Conservation (phyloP, 1,284 basidiomycete genomes). For the Microstroma glucosiphilum region DNA sequence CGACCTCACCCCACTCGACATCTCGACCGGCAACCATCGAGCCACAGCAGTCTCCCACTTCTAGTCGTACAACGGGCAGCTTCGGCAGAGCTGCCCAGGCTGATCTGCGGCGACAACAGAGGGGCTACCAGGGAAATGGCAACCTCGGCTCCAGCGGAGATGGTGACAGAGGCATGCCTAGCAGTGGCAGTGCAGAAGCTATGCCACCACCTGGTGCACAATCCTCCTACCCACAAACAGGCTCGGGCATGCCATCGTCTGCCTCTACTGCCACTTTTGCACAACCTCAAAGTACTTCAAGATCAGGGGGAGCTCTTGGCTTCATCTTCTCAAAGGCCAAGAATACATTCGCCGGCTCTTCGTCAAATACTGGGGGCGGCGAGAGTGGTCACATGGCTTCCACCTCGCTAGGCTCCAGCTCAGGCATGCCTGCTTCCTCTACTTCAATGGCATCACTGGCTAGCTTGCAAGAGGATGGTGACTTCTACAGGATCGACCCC, state of each 20-base stretch:
- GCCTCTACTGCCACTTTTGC: conserved; percentile 19
- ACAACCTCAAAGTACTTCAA: conserved; percentile 20
- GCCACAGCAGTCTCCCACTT: not conserved
- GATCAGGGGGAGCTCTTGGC: conserved; percentile 30
- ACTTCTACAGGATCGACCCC: no score
- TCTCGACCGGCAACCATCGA: not conserved
- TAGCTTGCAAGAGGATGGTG: conserved; percentile 9
- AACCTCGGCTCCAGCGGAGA: not conserved
- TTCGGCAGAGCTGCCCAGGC: conserved; percentile 1
- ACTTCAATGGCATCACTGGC: conserved; percentile 8
- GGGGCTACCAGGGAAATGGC: not conserved
- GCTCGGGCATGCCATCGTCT: not conserved
- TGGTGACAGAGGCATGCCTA: not conserved
- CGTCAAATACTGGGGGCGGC: conserved; percentile 9
- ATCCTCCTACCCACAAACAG: not conserved
- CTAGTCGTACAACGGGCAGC: not conserved
- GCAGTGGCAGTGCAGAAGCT: not conserved
- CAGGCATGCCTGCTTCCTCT: conserved; percentile 11
- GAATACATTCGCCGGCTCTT: conserved; percentile 32
- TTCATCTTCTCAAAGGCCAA: conserved; percentile 44
- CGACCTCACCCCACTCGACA: not conserved
- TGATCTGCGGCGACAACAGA: not conserved
- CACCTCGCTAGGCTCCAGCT: not conserved
- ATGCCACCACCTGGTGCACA: not conserved
- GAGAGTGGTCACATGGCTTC: not conserved